phyloP scores from a whole-genome alignment of 345 rosid species.

The Eucalyptus pauciflora region DNA sequence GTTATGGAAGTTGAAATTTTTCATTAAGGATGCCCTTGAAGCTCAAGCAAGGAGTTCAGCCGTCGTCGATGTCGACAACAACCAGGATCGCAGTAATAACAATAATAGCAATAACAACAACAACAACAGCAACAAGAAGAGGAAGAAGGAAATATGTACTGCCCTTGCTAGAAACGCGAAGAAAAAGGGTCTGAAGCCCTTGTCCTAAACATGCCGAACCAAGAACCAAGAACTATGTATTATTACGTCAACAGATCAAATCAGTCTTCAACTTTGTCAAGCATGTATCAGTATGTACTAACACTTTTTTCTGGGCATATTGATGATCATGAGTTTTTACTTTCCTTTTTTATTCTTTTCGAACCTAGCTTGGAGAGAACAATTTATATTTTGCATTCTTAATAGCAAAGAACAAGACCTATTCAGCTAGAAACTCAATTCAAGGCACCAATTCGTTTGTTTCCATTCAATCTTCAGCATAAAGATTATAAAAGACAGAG shows the following conservation, averaged over 20 bases:
- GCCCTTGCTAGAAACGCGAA: conserved; percentile 30
- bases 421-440: no score
- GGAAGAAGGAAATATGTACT: conserved; percentile 34
- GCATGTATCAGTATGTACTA: neutral
- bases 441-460: no score
- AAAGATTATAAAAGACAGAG: neutral
- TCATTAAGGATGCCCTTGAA: neutral
- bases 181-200: conserved; percentile 32
- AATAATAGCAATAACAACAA: neutral
- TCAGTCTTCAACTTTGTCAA: neutral
- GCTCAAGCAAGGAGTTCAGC: neutral
- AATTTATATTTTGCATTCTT: neutral
- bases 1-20: conserved; percentile 4
- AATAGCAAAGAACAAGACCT: neutral
- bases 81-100: neutral
- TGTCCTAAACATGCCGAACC: conserved; percentile 8
- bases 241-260: neutral
- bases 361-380: neutral
- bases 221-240: neutral
- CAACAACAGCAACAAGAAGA: conserved; percentile 8
- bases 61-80: neutral
- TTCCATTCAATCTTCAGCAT: no score
- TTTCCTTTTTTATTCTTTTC: neutral
- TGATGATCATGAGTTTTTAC: neutral
- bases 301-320: neutral